Evolutionary conservation across 257 asterid genomes (phyloP).

Genomic region (Fraxinus anomala): DNA sequence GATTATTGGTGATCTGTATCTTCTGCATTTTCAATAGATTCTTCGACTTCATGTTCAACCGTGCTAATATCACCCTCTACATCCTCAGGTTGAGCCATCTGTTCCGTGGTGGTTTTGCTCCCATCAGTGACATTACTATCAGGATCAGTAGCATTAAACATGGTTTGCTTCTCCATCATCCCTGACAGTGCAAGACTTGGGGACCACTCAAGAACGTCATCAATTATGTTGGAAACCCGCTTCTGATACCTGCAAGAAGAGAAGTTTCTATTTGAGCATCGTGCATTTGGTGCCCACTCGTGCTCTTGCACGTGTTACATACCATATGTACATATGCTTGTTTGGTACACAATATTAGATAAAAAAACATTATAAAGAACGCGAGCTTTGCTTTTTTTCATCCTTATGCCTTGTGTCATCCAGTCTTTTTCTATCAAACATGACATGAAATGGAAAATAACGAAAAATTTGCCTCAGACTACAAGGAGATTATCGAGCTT

Average conservation of each 20-base stretch:
- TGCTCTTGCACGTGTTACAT: not conserved
- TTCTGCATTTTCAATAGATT: slow-evolving; percentile 31
- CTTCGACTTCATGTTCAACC: slow-evolving; percentile 46
- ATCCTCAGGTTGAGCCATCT: slow-evolving; percentile 30
- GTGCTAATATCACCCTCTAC: slow-evolving; percentile 38
- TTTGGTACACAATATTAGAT: not conserved
- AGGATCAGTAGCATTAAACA: slow-evolving; percentile 55
- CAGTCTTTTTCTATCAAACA: not conserved
- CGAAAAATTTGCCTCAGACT: not conserved
- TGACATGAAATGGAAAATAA: not conserved
- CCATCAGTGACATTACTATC: slow-evolving; percentile 46
- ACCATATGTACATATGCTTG: not conserved
- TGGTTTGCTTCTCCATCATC: slow-evolving; percentile 83
- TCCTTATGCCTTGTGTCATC: not conserved
- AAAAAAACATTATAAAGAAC: not conserved
- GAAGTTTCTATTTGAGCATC: not conserved
- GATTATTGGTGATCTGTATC: slow-evolving; percentile 35
- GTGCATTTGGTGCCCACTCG: no score
- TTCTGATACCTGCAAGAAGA: slow-evolving; percentile 75
- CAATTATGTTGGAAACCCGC: slow-evolving; percentile 93
- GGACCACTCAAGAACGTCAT: slow-evolving; percentile 96
- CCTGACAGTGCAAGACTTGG: slow-evolving; percentile 93
- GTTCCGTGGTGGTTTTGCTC: slow-evolving; percentile 33
- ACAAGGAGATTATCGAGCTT: no score
- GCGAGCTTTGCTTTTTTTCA: not conserved